phyloP scores from a whole-genome alignment of 2,329 filamentous ascomycete genomes.

The Hymenoscyphus fructigenus region DNA sequence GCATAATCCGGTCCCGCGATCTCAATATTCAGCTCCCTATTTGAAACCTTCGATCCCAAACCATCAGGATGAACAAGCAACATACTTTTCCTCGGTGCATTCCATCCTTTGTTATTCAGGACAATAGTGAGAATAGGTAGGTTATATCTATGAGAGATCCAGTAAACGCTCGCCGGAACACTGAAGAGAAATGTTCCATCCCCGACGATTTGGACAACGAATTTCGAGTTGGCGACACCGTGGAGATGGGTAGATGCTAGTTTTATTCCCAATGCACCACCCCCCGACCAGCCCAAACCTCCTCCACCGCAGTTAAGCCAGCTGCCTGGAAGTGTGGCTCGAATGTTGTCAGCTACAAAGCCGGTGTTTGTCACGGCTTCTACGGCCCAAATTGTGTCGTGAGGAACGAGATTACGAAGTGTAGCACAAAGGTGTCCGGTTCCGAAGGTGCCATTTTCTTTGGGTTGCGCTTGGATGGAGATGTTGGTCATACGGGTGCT shows the following conservation, averaged over 20 bases:
- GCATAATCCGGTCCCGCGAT: conserved; percentile 66
- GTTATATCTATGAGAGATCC: conserved; percentile 64
- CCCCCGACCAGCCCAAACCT: conserved; percentile 78
- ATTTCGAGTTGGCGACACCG: conserved; percentile 52
- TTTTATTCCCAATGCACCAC: conserved; percentile 73
- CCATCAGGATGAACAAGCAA: conserved; percentile 66
- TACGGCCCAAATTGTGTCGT: conserved; percentile 71
- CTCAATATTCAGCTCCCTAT: conserved; percentile 64
- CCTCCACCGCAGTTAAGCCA: conserved; percentile 83
- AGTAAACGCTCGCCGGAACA: conserved; percentile 65
- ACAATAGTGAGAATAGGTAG: conserved; percentile 67
- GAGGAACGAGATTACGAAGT: conserved; percentile 55
- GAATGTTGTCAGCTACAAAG: conserved; percentile 69
- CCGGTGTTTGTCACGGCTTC: conserved; percentile 74
- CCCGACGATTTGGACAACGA: conserved; percentile 64
- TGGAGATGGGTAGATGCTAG: conserved; percentile 56
- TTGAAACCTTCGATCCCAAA: conserved; percentile 58
- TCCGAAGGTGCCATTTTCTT: conserved; percentile 57
- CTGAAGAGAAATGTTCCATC: conserved; percentile 68
- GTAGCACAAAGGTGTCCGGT: conserved; percentile 46
- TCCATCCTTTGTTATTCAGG: conserved; percentile 70
- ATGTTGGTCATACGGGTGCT: conserved; percentile 60
- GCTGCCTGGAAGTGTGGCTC: conserved; percentile 64
- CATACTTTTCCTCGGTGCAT: conserved; percentile 61
- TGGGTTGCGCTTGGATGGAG: conserved; percentile 54